phyloP scores from a whole-genome alignment of 164 flowering plant genomes.

The Vitis riparia region DNA sequence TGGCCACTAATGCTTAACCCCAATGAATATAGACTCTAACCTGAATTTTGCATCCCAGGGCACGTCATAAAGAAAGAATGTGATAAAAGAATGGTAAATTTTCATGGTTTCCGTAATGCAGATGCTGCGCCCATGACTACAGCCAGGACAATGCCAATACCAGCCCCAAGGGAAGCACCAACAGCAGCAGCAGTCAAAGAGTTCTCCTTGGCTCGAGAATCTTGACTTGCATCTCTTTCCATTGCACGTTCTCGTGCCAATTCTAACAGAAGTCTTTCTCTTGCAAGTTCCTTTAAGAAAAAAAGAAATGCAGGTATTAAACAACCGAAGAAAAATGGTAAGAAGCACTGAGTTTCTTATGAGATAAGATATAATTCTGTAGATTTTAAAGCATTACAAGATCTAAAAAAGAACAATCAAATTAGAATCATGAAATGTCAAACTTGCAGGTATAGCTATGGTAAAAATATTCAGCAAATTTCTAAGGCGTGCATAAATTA shows the following conservation, averaged over 20 bases:
- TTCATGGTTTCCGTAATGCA: conserved; percentile 90
- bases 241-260: conserved; percentile 55
- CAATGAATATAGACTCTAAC: too few relatives aligned
- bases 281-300: conserved; percentile 61
- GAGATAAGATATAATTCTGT: too few relatives aligned
- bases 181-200: conserved; percentile 72
- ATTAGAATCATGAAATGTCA: too few relatives aligned
- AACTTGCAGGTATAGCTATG: too few relatives aligned
- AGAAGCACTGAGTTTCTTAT: too few relatives aligned
- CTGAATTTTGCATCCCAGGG: too few relatives aligned
- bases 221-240: conserved; percentile 34
- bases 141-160: conserved; percentile 80
- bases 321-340: neutral
- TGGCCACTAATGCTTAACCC: neutral
- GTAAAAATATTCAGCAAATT: too few relatives aligned
- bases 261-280: conserved; percentile 66
- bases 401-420: too few relatives aligned
- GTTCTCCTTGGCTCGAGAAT: conserved; percentile 47
- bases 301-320: neutral
- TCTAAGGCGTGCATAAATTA: too few relatives aligned
- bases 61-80: too few relatives aligned
- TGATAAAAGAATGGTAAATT: neutral
- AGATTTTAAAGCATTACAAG: too few relatives aligned
- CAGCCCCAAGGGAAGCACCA: conserved; percentile 91
- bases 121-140: conserved; percentile 98